Evolutionary conservation across 2,329 filamentous ascomycete species (phyloP), one percentile per base, ranked within the genome.

Genomic region (Aspergillus floridensis): DNA sequence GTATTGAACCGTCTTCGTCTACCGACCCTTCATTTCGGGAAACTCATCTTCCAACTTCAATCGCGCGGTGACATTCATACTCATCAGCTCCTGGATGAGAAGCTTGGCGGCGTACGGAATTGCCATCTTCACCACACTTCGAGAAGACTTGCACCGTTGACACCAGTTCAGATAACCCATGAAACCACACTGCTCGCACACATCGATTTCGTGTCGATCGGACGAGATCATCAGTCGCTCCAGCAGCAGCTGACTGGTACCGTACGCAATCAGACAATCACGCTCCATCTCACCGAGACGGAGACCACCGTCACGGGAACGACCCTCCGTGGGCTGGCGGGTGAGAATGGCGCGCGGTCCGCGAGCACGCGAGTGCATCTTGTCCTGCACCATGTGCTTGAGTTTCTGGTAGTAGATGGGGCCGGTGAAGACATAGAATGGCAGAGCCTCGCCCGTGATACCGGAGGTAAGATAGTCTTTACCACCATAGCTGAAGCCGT

Each of bases 331-430:
- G 0, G 95, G 95, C 75, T 99, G 95, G 10, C 95, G 88, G 0
- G 95, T 99, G 26, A 99, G 83, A 65, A 96, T 95, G 26, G 93
- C 93, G 12, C 91, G 85, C 0, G 95, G 96, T 0, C 96, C 96
- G 14, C 92, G 88, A 2, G 93, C 88, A 62, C 95, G 91, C 32
- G 91, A 93, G 79, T 99, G 95, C 95, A 99, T 98, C 80, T 99
- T 99, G 75, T 99, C 95, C 76, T 98, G 93, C 4, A 99, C 95
- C 95, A 99, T 99, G 83, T 99, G 95, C 84, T 99, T 99, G 65
- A 99, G 86, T 66, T 96, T 96, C 81, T 99, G 95, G 81, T 99
- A 99, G 81, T 96, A 99, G 77, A 99, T 99, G 11, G 95, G 95
- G 0, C 95, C 95, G 74, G 96, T 96, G 83, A 98, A 99, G 72